These are phyloP conservation scores for Apophysomyces sp. DNA, from an alignment of 371 early-diverging fungal species.

Conservation along the genomic window DNA sequence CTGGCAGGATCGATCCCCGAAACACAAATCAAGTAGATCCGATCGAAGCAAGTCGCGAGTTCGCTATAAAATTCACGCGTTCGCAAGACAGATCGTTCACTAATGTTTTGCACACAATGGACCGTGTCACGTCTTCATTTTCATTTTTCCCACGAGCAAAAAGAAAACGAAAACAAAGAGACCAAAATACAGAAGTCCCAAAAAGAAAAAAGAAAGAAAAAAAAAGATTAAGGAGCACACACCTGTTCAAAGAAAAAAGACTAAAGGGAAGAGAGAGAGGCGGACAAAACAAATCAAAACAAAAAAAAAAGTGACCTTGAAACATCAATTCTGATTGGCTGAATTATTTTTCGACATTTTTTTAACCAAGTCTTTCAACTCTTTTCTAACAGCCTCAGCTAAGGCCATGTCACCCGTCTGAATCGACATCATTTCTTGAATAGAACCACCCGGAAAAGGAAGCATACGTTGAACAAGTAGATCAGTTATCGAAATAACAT, in stretches of 20 bases:
- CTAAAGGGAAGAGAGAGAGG: conserved; percentile 3
- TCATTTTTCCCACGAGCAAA: too few relatives aligned
- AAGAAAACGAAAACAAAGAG: neutral
- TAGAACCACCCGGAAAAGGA: neutral
- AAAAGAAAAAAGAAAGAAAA: neutral
- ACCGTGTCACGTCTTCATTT: neutral
- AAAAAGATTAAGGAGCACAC: conserved; percentile 4
- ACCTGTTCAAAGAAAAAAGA: conserved; percentile 24
- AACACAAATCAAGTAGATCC: neutral
- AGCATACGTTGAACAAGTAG: conserved; percentile 27
- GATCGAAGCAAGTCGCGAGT: neutral
- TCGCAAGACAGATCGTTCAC: neutral
- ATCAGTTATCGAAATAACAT: conserved; percentile 39
- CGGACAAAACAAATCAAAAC: conserved; percentile 13
- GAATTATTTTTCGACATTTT: neutral
- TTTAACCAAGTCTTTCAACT: neutral
- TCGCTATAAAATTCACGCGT: neutral
- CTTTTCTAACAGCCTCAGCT: conserved; percentile 12
- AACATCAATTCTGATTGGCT: conserved; percentile 11
- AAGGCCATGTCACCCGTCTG: conserved; percentile 7
- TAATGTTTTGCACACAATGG: neutral
- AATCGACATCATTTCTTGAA: conserved; percentile 15
- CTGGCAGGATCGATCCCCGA: neutral
- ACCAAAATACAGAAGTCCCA: neutral
- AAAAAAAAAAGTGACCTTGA: conserved; percentile 8